Evolutionary conservation across 306 rosid species (phyloP).

Genomic region (Cajanus cajan): DNA sequence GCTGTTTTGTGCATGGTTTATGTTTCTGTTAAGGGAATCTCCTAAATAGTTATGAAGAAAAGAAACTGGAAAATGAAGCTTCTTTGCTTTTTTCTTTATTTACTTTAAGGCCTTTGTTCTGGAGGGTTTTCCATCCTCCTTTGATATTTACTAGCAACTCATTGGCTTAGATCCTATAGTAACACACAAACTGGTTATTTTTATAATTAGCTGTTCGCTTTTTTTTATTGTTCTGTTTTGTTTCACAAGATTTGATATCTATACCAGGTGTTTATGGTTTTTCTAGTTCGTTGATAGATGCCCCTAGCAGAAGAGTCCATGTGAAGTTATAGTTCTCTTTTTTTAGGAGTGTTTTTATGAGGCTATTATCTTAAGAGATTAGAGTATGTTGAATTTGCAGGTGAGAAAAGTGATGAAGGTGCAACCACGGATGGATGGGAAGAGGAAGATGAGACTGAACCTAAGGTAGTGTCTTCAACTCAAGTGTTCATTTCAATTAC

Average conservation of each 20-base stretch:
- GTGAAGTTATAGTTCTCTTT: slow-evolving; percentile 3
- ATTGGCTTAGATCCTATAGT: not conserved
- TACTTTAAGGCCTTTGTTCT: not conserved
- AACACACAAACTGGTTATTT: not conserved
- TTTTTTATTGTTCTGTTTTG: not conserved
- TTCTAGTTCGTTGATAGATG: not conserved
- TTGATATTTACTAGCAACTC: slow-evolving; percentile 9
- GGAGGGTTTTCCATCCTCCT: not conserved
- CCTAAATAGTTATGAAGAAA: not conserved
- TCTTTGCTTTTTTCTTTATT: not conserved
- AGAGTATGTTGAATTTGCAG: slow-evolving; percentile 36
- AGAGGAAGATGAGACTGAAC: slow-evolving; percentile 59
- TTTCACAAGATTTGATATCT: not conserved
- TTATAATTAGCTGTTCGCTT: not conserved
- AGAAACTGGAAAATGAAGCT: not conserved
- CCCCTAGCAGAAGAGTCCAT: not conserved
- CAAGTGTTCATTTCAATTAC: slow-evolving; percentile 12
- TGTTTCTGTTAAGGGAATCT: not conserved
- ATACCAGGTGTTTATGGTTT: not conserved
- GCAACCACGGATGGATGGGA: slow-evolving; percentile 53
- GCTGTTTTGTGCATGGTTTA: not conserved
- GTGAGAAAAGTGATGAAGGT: slow-evolving; percentile 49
- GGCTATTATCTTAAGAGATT: slow-evolving; percentile 18
- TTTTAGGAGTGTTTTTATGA: slow-evolving; percentile 2
- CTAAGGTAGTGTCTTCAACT: slow-evolving; percentile 50